These are phyloP conservation scores for Exobasidium rhododendri DNA, from an alignment of 1,284 basidiomycete species.

Conservation along the genomic window DNA sequence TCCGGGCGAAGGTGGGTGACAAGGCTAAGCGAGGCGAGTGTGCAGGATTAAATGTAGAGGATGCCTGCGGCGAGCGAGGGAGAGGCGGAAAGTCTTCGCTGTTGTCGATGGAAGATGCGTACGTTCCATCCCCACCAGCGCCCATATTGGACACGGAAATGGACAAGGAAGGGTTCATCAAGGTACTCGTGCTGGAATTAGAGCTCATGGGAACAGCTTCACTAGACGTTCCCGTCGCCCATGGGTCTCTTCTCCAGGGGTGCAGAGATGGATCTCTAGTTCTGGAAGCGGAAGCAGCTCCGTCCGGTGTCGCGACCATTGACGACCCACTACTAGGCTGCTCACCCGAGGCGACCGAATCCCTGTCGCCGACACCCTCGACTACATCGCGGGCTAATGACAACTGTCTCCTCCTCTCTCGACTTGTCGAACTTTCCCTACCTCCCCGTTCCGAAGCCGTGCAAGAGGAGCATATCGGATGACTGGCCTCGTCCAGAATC, in stretches of 20 bases:
- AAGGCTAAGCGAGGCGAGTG: slow-evolving; percentile 13
- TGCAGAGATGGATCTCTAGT: background rate
- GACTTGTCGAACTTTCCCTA: too few relatives aligned
- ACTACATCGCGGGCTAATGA: too few relatives aligned
- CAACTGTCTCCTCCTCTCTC: too few relatives aligned
- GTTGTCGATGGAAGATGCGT: slow-evolving; percentile 15
- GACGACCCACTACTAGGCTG: background rate
- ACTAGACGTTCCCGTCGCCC: background rate
- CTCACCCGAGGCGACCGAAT: background rate
- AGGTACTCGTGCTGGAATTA: background rate
- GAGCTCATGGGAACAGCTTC: background rate
- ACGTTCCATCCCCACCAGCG: slow-evolving; percentile 28
- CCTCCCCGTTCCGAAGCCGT: background rate
- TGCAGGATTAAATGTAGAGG: slow-evolving; percentile 19
- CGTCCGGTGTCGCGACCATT: background rate
- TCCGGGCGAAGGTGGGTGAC: background rate
- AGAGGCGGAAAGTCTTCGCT: slow-evolving; percentile 28
- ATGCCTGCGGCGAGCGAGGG: slow-evolving; percentile 16
- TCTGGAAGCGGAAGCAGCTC: background rate
- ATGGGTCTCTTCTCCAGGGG: background rate
- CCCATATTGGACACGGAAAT: slow-evolving; percentile 40
- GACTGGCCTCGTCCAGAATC: background rate
- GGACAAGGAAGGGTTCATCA: slow-evolving; percentile 19
- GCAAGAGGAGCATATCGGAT: slow-evolving; percentile 5
- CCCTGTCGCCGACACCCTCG: too few relatives aligned